These are phyloP conservation scores for Leishmania guyanensis DNA, from an alignment of 208 protist species.

Conservation along the genomic window DNA sequence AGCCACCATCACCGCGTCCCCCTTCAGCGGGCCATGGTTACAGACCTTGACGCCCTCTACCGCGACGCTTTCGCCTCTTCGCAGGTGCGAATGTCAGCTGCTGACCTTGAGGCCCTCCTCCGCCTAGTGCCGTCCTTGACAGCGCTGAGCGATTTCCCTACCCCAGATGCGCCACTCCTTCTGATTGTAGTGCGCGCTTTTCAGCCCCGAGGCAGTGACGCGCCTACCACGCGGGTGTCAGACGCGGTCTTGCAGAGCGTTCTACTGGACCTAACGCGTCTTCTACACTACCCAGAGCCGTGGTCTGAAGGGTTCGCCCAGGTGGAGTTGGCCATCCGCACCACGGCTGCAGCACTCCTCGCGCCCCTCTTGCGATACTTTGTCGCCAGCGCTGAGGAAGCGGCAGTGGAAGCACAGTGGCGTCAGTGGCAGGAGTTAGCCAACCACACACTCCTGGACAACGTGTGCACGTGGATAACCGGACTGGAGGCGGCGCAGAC, in stretches of 20 bases:
- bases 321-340: constrained; percentile 14
- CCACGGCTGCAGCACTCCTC: constrained; percentile 14
- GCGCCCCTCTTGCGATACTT: constrained; percentile 19
- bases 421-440: constrained; percentile 27
- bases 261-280: constrained; percentile 12
- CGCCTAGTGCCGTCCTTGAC: constrained; percentile 30
- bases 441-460: constrained; percentile 20
- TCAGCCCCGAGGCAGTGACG: constrained; percentile 7
- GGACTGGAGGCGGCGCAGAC: constrained; percentile 16
- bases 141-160: constrained; percentile 23
- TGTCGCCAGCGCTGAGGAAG: constrained; percentile 13
- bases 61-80: constrained; percentile 6
- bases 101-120: constrained; percentile 21
- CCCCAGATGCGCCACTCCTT: constrained; percentile 17
- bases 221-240: neutral
- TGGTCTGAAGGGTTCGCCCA: constrained; percentile 15
- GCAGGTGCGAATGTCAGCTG: constrained; percentile 9
- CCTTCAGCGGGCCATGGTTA: constrained; percentile 12
- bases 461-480: constrained; percentile 20
- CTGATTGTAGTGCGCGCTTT: constrained; percentile 7
- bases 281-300: constrained; percentile 27
- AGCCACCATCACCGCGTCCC: constrained; percentile 13
- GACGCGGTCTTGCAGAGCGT: constrained; percentile 1
- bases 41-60: constrained; percentile 22
- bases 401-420: constrained; percentile 29